Percentiles rank a stretch among this genome's conserved stretches.
Conservation (phyloP, 2,329 filamentous ascomycete genomes). For the Pseudogymnoascus sp. region DNA sequence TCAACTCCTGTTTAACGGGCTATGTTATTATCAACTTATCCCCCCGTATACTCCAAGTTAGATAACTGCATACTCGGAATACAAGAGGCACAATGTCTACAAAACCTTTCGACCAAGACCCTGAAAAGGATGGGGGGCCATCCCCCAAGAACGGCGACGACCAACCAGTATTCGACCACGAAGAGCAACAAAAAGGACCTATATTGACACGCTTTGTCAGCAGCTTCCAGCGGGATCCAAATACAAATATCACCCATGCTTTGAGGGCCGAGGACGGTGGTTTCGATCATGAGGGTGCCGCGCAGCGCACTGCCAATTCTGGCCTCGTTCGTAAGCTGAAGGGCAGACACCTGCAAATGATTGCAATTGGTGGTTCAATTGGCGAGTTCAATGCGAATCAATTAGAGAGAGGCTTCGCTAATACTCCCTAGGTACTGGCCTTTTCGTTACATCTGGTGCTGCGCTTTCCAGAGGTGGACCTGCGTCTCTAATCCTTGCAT, state of each 20-base stretch:
- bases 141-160: not conserved
- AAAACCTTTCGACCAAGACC: not conserved
- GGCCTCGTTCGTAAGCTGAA: constrained; percentile 69
- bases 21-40: not conserved
- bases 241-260: constrained; percentile 40
- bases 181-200: not conserved
- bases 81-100: not conserved
- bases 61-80: not conserved
- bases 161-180: not conserved
- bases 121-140: not conserved
- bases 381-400: constrained; percentile 37
- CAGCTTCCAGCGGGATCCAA: constrained; percentile 26
- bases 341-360: constrained; percentile 69
- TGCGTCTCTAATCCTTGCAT: constrained; percentile 71
- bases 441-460: constrained; percentile 66
- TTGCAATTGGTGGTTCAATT: constrained; percentile 88
- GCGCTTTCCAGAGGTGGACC: constrained; percentile 68
- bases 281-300: constrained; percentile 57
- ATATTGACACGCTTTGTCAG: constrained; percentile 19
- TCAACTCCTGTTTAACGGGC: not conserved
- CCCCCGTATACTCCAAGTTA: not conserved
- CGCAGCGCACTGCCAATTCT: constrained; percentile 59
- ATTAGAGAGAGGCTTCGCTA: not conserved
- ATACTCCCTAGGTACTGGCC: constrained; percentile 54
- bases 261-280: constrained; percentile 22